These are phyloP conservation scores for Chaetoceros muelleri DNA, from an alignment of 108 stramenopile genomes.

Conservation along the genomic window DNA sequence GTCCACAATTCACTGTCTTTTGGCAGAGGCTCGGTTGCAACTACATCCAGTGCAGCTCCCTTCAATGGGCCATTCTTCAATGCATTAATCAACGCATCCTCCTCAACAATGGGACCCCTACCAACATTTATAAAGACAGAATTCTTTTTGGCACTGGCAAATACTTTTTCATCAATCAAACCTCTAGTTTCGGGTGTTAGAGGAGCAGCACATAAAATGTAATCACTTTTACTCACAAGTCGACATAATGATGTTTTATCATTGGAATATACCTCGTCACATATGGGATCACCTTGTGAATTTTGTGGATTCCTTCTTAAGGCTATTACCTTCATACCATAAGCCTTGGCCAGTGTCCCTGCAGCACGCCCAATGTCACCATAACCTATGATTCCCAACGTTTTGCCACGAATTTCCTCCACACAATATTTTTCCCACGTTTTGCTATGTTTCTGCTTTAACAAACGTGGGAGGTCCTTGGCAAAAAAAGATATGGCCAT, in stretches of 20 bases:
- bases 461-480: conserved; percentile 80
- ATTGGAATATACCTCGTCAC: conserved; percentile 37
- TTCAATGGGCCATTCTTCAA: conserved; percentile 47
- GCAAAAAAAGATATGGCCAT: conserved; percentile 86
- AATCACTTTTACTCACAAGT: conserved; percentile 58
- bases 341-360: conserved; percentile 67
- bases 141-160: conserved; percentile 50
- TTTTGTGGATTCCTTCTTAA: conserved; percentile 43
- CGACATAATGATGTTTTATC: conserved; percentile 29
- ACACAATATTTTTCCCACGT: conserved; percentile 70
- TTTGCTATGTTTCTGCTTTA: conserved; percentile 47
- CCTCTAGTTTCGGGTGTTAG: conserved; percentile 58
- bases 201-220: conserved; percentile 68
- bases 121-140: conserved; percentile 85
- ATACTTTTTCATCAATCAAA: conserved; percentile 41
- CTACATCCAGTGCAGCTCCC: conserved; percentile 85
- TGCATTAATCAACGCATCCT: conserved; percentile 59
- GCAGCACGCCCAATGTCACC: conserved; percentile 82
- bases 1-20: conserved; percentile 59
- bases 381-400: conserved; percentile 82
- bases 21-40: conserved; percentile 75
- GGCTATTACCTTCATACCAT: conserved; percentile 78
- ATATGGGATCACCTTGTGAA: conserved; percentile 37
- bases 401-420: conserved; percentile 61
- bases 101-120: conserved; percentile 83